A percentile compares a stretch with the other conserved stretches of the same genome.
Evolutionary conservation across 495 filamentous ascomycete species (phyloP).

Genomic region (Aspergillus coremiiformis): DNA sequence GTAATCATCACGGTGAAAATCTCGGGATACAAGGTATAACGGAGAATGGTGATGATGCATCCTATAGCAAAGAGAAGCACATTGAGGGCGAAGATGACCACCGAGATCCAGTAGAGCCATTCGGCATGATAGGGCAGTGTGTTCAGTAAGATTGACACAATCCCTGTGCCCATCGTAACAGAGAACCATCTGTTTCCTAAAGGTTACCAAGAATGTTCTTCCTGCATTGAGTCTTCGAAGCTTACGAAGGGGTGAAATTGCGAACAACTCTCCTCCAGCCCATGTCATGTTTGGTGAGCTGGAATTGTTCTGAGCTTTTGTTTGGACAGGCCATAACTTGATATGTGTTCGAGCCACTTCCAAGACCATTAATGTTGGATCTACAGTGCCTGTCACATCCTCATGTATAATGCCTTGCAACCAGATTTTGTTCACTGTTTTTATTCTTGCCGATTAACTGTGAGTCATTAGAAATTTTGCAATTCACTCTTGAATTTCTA

Average conservation of each 20-base stretch:
- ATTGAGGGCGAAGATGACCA: slow-evolving; percentile 50
- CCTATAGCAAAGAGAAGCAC: slow-evolving; percentile 41
- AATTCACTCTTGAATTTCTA: too few relatives aligned
- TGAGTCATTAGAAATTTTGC: too few relatives aligned
- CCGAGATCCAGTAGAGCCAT: slow-evolving; percentile 48
- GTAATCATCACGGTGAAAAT: slow-evolving; percentile 50
- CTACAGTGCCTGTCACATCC: too few relatives aligned
- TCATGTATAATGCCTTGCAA: too few relatives aligned
- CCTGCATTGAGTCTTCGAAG: background rate
- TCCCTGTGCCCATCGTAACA: slow-evolving; percentile 60
- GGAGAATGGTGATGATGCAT: slow-evolving; percentile 38
- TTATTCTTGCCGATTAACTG: too few relatives aligned
- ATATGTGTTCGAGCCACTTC: too few relatives aligned
- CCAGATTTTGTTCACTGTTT: too few relatives aligned
- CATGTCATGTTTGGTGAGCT: slow-evolving; percentile 22
- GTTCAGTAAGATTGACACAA: slow-evolving; percentile 53
- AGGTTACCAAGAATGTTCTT: slow-evolving; percentile 4
- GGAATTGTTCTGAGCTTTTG: background rate
- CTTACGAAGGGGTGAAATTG: slow-evolving; percentile 44
- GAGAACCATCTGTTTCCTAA: slow-evolving; percentile 37
- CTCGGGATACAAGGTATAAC: slow-evolving; percentile 51
- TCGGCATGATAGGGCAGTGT: slow-evolving; percentile 47
- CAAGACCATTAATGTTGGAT: too few relatives aligned
- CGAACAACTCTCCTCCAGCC: slow-evolving; percentile 42
- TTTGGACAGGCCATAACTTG: background rate